Conservation (phyloP, 2,329 filamentous ascomycete genomes). For the Cytospora leucostoma region DNA sequence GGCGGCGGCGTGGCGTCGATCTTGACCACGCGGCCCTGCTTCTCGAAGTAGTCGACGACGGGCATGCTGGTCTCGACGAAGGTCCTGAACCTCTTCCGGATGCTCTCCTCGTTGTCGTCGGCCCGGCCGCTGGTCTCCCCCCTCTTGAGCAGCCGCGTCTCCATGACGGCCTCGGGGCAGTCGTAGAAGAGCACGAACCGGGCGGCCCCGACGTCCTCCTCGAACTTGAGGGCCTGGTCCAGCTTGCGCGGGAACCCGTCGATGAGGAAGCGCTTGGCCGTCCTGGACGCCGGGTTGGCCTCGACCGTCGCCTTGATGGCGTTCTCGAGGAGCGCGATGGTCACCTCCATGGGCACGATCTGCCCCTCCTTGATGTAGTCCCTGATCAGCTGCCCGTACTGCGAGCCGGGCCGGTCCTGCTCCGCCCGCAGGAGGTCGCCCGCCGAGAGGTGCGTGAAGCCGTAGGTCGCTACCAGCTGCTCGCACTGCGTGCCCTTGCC, state of each 20-base stretch:
- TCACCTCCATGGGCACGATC: constrained; percentile 99
- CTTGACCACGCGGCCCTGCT: constrained; percentile 76
- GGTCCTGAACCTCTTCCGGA: constrained; percentile 92
- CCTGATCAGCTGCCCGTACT: constrained; percentile 92
- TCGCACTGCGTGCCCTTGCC: constrained; percentile 97
- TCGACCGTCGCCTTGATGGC: constrained; percentile 76
- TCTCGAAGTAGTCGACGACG: constrained; percentile 82
- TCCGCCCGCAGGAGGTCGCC: constrained; percentile 93
- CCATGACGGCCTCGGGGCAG: constrained; percentile 87
- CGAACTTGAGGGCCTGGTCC: constrained; percentile 94
- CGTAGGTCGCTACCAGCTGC: constrained; percentile 82
- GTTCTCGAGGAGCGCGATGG: constrained; percentile 89
- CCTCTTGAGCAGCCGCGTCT: constrained; percentile 77
- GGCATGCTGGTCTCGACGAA: constrained; percentile 98
- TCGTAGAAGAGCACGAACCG: constrained; percentile 92
- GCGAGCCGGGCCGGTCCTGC: constrained; percentile 79
- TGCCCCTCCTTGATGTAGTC: constrained; percentile 90
- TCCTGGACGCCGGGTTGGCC: constrained; percentile 39
- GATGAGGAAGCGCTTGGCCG: constrained; percentile 72
- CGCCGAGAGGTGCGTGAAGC: constrained; percentile 90
- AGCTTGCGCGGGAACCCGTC: constrained; percentile 93
- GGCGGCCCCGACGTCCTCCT: constrained; percentile 81
- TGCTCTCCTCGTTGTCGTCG: constrained; percentile 94
- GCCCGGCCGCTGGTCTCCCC: constrained; percentile 89
- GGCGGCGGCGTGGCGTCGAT: constrained; percentile 71